Conservation (phyloP, 768 basidiomycete genomes). For the Rhizopogon vulgaris region DNA sequence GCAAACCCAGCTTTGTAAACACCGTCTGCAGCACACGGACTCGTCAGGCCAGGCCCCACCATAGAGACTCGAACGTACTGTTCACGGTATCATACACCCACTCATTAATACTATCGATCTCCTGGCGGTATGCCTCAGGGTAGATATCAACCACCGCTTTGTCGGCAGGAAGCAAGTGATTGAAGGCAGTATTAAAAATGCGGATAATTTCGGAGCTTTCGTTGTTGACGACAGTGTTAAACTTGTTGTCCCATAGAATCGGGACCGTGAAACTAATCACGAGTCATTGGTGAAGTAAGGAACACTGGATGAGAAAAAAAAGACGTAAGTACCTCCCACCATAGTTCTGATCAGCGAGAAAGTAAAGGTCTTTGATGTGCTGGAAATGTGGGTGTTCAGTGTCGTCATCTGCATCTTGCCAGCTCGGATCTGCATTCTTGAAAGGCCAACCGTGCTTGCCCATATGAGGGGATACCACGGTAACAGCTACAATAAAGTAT, state of each 20-base stretch:
- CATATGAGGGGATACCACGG: conserved; percentile 84
- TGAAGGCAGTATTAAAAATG: conserved; percentile 84
- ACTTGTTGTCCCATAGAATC: conserved; percentile 89
- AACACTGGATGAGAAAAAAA: background rate
- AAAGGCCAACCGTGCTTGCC: conserved; percentile 85
- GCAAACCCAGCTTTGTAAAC: conserved; percentile 93
- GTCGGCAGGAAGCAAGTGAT: conserved; percentile 61
- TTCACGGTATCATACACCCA: conserved; percentile 87
- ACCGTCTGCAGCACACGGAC: conserved; percentile 38
- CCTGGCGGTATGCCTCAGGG: conserved; percentile 58
- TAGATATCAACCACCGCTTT: conserved; percentile 70
- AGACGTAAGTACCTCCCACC: conserved; percentile 47
- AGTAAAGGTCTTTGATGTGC: conserved; percentile 83
- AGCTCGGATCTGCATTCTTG: conserved; percentile 50
- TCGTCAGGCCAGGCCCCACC: background rate
- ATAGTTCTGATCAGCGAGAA: conserved; percentile 68
- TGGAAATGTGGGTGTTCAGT: conserved; percentile 53
- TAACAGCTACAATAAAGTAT: conserved; percentile 46
- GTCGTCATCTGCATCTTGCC: conserved; percentile 72
- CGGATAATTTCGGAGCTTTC: conserved; percentile 95
- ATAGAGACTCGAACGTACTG: conserved; percentile 40
- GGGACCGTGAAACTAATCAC: conserved; percentile 74
- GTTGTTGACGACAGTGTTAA: conserved; percentile 86
- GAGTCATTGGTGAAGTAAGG: background rate
- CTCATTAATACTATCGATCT: conserved; percentile 81